Conservation (phyloP, 2,329 filamentous ascomycete species). For the Pseudogymnoascus sp. region DNA sequence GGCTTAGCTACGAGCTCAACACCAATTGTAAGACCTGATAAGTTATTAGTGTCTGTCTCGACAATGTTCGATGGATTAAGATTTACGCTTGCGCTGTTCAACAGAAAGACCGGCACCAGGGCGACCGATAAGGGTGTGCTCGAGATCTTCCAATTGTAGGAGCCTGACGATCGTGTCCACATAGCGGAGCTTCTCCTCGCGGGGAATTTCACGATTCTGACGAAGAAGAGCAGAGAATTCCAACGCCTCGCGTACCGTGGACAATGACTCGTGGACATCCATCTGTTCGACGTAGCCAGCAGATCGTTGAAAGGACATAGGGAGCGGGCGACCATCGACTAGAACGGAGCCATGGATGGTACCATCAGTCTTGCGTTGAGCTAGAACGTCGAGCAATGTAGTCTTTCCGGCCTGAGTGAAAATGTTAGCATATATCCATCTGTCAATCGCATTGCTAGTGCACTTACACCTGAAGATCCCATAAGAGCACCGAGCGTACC, state of each 20-base stretch:
- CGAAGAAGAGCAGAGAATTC: slow-evolving; percentile 83
- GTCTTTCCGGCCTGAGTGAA: slow-evolving; percentile 63
- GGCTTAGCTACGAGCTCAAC: slow-evolving; percentile 51
- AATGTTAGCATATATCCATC: no score
- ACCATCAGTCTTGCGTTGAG: slow-evolving; percentile 79
- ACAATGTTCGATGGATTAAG: no score
- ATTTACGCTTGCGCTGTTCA: slow-evolving; percentile 49
- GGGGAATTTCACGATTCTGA: slow-evolving; percentile 65
- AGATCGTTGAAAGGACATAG: slow-evolving; percentile 71
- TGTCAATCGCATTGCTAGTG: no score
- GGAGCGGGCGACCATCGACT: slow-evolving; percentile 57
- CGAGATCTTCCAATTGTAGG: slow-evolving; percentile 59
- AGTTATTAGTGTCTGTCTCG: no score
- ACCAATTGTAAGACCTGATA: slow-evolving; percentile 44
- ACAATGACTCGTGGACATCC: slow-evolving; percentile 75
- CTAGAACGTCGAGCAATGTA: slow-evolving; percentile 75
- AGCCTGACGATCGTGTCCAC: slow-evolving; percentile 69
- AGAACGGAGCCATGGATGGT: slow-evolving; percentile 78
- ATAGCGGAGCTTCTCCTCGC: slow-evolving; percentile 70
- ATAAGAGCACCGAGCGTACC: slow-evolving; percentile 62
- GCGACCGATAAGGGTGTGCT: slow-evolving; percentile 56
- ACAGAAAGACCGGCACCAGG: slow-evolving; percentile 55
- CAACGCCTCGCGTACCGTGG: slow-evolving; percentile 81
- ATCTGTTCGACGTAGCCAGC: slow-evolving; percentile 82
- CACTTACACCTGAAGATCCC: slow-evolving; percentile 40